Evolutionary conservation across 1,139 yeast species (phyloP), one percentile per base, ranked within the genome.

Genomic region (Geotrichum reessii): DNA sequence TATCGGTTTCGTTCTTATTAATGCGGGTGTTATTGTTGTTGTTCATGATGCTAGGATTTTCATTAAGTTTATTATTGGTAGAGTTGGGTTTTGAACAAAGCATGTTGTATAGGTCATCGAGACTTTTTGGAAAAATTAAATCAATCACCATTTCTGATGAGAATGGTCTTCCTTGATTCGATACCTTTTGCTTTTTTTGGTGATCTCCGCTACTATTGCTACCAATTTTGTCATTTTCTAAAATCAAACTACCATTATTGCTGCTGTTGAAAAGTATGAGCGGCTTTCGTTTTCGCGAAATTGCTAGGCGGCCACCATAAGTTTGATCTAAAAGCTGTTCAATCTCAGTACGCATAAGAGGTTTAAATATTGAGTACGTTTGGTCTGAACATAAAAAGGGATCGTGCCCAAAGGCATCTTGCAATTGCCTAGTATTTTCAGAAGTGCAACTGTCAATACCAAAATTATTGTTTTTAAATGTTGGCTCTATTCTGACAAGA

Each of bases 101-200:
- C 40, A 56, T 37, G 46, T 49, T 42, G 48, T 56, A 50, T 7
- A 58, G 25, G 12, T 58, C 52, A 21, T 58, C 61, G 8, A 58
- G 47, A 21, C n/a, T 48, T 14, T 46, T 51, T 4, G 61, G 55
- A 33, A 58, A 52, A 27, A 58, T 50, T 21, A 53, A 52, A 5
- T 58, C 59, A 14, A 58, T 33, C 4, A 50, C 53, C 61, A 58
- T 58, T 53, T 58, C 61, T 6, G 53, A 25, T 5, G 61, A 58
- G 25, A 47, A 56, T 2, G 61, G 61, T 5, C 61, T 48, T 4
- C 61, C 61, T 33, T 58, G 61, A 1, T 50, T n/a, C 7, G 17
- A 25, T 24, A 42, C 51, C 25, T 50, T 53, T n/a, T 52, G 40
- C 19, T n/a, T 40, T n/a, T 44, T 22, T n/a, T 27, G 22, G 17